Conservation (phyloP, 371 early-diverging fungal species). For the Circinella minor region DNA sequence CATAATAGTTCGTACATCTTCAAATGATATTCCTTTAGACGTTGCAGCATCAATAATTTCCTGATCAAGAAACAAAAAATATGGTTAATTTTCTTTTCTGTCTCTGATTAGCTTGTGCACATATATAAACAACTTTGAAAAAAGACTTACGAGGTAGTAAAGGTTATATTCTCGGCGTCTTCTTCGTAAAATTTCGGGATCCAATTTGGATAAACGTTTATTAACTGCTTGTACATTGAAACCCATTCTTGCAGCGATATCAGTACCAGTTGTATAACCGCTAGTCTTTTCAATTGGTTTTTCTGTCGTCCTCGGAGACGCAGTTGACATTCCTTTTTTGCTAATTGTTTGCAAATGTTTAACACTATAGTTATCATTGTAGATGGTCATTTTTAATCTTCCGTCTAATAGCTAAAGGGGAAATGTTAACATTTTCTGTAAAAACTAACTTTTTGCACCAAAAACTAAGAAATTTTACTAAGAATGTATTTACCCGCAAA, state of each 20-base stretch:
- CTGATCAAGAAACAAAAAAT: conserved; percentile 13
- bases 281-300: conserved; percentile 7
- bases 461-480: no score
- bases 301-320: neutral
- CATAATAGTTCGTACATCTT: conserved; percentile 54
- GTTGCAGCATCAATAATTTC: conserved; percentile 48
- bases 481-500: conserved; percentile 25
- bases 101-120: neutral
- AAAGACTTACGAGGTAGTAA: conserved; percentile 42
- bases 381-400: conserved; percentile 50
- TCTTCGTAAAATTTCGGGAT: conserved; percentile 23
- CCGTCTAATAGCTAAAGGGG: conserved; percentile 41
- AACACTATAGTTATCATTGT: conserved; percentile 43
- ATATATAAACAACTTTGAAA: neutral
- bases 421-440: no score
- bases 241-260: neutral
- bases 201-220: conserved; percentile 28
- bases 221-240: conserved; percentile 33
- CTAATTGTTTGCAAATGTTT: conserved; percentile 31
- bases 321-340: conserved; percentile 8
- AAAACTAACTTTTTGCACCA: no score
- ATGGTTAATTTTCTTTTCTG: no score
- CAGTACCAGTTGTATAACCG: conserved; percentile 1
- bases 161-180: conserved; percentile 57
- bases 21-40: conserved; percentile 58